Evolutionary conservation across 1,284 basidiomycete species (phyloP).

Genomic region (Cutaneotrichosporon cutaneum): DNA sequence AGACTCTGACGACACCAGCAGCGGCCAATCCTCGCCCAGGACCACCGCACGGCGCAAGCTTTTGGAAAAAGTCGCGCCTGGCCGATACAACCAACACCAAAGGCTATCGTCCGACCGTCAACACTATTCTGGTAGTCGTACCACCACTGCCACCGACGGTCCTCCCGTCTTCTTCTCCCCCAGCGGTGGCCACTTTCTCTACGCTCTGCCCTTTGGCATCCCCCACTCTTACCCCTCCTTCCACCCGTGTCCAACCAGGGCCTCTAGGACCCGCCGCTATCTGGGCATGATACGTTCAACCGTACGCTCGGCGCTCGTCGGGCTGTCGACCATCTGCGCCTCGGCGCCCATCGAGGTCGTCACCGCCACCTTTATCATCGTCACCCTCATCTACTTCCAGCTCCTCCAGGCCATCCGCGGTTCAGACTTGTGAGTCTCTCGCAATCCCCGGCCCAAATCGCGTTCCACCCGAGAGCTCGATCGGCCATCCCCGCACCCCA

Average conservation of each 20-base stretch:
- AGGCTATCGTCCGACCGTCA: conserved; percentile 4
- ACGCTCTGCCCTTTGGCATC: conserved; percentile 4
- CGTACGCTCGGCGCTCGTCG: conserved; percentile 42
- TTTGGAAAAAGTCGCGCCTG: conserved; percentile 11
- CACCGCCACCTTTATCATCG: conserved; percentile 78
- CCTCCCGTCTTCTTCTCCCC: conserved; percentile 1
- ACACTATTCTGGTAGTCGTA: not conserved
- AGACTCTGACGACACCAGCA: not conserved
- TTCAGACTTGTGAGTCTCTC: conserved; percentile 53
- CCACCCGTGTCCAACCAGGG: conserved; percentile 11
- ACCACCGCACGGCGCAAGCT: conserved; percentile 5
- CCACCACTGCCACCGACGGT: not conserved
- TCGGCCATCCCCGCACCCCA: not conserved
- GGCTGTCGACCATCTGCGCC: conserved; percentile 52
- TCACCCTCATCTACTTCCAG: conserved; percentile 89
- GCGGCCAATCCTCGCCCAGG: not conserved
- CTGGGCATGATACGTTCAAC: conserved; percentile 16
- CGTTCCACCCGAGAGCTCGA: not conserved
- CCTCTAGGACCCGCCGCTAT: conserved; percentile 10
- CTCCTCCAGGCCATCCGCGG: conserved; percentile 77
- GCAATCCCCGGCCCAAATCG: not conserved
- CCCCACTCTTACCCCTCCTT: conserved; percentile 9
- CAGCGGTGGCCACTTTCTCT: conserved; percentile 7
- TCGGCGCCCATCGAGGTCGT: conserved; percentile 71
- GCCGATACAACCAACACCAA: not conserved